These are phyloP conservation scores for Ananas comosus DNA, from an alignment of 176 grass and related monocot species.

Conservation along the genomic window DNA sequence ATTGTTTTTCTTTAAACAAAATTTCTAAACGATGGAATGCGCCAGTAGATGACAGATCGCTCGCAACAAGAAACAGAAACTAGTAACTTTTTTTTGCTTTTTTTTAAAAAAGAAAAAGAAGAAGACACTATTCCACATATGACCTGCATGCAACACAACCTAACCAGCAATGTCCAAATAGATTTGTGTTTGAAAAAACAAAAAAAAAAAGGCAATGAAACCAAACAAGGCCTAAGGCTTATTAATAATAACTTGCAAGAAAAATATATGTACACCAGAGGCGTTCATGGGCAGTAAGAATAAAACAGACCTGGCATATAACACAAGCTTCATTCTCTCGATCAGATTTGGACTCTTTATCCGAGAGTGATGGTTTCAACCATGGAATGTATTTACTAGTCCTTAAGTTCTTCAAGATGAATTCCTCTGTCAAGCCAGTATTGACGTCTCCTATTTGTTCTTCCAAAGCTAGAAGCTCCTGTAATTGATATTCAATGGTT, in stretches of 20 bases:
- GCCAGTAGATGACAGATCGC: too few relatives aligned
- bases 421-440: slow-evolving; percentile 49
- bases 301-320: slow-evolving; percentile 57
- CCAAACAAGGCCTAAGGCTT: neutral
- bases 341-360: slow-evolving; percentile 26
- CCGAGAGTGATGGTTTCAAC: slow-evolving; percentile 11
- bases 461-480: slow-evolving; percentile 62
- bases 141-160: too few relatives aligned
- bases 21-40: too few relatives aligned
- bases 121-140: too few relatives aligned
- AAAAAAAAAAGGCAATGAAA: too few relatives aligned
- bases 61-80: too few relatives aligned
- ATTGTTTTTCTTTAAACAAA: neutral
- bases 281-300: neutral
- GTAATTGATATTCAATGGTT: neutral
- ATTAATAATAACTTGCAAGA: neutral
- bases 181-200: too few relatives aligned
- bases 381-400: slow-evolving; percentile 16
- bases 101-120: too few relatives aligned
- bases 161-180: too few relatives aligned
- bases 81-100: too few relatives aligned
- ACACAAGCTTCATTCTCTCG: slow-evolving; percentile 52
- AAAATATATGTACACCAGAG: neutral
- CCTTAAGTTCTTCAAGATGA: slow-evolving; percentile 40
- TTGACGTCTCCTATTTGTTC: slow-evolving; percentile 58